These are phyloP conservation scores for Cytidiella melzeri DNA, from an alignment of 768 basidiomycete species.

Conservation along the genomic window DNA sequence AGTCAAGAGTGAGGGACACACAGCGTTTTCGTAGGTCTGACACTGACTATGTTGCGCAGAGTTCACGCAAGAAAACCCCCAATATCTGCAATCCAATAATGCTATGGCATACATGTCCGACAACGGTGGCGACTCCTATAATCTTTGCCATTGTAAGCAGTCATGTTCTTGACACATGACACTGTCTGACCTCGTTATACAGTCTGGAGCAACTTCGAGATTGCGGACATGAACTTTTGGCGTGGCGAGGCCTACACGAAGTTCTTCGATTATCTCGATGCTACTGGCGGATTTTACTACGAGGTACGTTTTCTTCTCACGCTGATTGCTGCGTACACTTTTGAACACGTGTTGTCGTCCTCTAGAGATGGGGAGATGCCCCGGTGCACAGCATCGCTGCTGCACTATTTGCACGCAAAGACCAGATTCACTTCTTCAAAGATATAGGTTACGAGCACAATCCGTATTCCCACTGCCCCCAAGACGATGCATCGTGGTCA, in stretches of 20 bases:
- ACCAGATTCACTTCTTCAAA: conserved; percentile 68
- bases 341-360: not conserved
- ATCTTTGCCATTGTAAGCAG: conserved; percentile 55
- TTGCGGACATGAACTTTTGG: conserved; percentile 88
- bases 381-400: conserved; percentile 46
- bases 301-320: conserved; percentile 42
- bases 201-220: conserved; percentile 73
- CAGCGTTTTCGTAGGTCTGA: conserved; percentile 26
- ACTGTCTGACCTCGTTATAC: not conserved
- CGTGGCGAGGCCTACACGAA: conserved; percentile 74
- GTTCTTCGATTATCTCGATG: conserved; percentile 80
- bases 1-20: conserved; percentile 40
- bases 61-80: conserved; percentile 47
- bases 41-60: conserved; percentile 34
- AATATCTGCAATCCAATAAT: conserved; percentile 51
- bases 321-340: not conserved
- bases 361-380: conserved; percentile 37
- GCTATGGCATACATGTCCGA: conserved; percentile 60
- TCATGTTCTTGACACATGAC: not conserved
- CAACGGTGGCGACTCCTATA: conserved; percentile 58
- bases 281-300: conserved; percentile 86
- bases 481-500: conserved; percentile 30
- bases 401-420: conserved; percentile 40
- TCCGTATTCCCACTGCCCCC: conserved; percentile 48
- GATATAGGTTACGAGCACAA: conserved; percentile 62